A percentile compares a stretch with the other conserved stretches of the same genome.
Conservation (phyloP, 2,329 filamentous ascomycete genomes). For the Stemphylium vesicarium region DNA sequence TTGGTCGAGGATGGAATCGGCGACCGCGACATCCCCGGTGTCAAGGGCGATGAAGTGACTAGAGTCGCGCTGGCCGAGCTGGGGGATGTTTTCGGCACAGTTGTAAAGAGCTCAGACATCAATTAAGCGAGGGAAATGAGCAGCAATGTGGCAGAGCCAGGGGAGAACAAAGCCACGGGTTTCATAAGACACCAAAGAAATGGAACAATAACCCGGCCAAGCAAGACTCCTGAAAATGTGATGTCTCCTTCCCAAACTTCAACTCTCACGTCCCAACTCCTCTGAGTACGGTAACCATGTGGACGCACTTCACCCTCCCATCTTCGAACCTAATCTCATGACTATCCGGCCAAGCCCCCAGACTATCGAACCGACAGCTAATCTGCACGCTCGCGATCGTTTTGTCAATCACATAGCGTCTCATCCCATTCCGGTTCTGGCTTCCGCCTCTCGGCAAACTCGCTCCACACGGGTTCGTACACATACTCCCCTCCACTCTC, state of each 20-base stretch:
- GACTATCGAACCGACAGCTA: conserved; percentile 39
- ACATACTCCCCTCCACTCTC: conserved; percentile 33
- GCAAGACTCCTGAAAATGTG: too few relatives aligned
- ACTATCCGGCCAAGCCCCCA: conserved; percentile 37
- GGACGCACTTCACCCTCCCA: conserved; percentile 42
- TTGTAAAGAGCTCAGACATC: conserved; percentile 60
- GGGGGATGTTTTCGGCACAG: conserved; percentile 67
- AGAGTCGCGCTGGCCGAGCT: conserved; percentile 62
- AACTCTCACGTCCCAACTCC: conserved; percentile 1
- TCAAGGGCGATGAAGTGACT: conserved; percentile 61
- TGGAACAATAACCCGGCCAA: not conserved
- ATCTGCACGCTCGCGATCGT: conserved; percentile 37
- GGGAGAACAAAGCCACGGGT: not conserved
- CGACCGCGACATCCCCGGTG: conserved; percentile 70
- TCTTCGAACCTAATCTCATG: conserved; percentile 37
- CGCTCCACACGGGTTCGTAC: conserved; percentile 35
- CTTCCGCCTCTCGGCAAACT: conserved; percentile 33
- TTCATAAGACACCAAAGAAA: not conserved
- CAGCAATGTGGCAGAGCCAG: not conserved
- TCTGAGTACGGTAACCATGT: conserved; percentile 38
- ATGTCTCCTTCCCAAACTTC: not conserved
- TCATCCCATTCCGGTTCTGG: conserved; percentile 34
- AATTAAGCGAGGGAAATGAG: conserved; percentile 29
- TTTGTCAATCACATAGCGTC: conserved; percentile 42
- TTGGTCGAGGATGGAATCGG: conserved; percentile 68